Evolutionary conservation across 768 basidiomycete species (phyloP).

Genomic region (Mycena pura): DNA sequence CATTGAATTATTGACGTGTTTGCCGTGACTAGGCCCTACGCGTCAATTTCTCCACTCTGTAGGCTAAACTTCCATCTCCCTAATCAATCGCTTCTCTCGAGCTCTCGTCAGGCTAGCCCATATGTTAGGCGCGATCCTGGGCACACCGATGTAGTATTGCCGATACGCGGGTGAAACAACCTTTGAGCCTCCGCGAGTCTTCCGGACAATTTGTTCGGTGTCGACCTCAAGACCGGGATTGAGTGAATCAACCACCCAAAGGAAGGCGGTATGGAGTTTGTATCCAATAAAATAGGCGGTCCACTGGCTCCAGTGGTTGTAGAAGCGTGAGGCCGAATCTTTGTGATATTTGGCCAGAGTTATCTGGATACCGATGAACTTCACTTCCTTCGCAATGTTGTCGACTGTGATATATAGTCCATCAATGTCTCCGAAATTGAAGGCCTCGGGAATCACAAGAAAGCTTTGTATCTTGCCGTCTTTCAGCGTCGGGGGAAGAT

Average conservation of each 20-base stretch:
- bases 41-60: too few species aligned
- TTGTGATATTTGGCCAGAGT: not conserved
- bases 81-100: too few species aligned
- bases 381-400: not conserved
- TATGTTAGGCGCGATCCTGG: too few species aligned
- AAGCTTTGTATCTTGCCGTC: not conserved
- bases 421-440: not conserved
- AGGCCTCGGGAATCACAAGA: not conserved
- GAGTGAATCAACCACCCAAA: not conserved
- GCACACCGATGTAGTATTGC: too few species aligned
- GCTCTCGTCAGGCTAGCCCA: too few species aligned
- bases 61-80: too few species aligned
- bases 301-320: not conserved
- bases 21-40: too few species aligned
- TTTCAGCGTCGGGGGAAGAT: not conserved
- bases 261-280: not conserved
- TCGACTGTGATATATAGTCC: not conserved
- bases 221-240: too few species aligned
- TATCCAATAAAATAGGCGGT: not conserved
- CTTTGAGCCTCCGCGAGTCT: too few species aligned
- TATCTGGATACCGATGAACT: not conserved
- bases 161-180: too few species aligned
- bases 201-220: too few species aligned
- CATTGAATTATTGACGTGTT: too few species aligned
- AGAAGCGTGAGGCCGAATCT: not conserved